Percentiles rank a stretch among this genome's conserved stretches.
Evolutionary conservation across 345 rosid species (phyloP).

Genomic region (Gossypium bickii): DNA sequence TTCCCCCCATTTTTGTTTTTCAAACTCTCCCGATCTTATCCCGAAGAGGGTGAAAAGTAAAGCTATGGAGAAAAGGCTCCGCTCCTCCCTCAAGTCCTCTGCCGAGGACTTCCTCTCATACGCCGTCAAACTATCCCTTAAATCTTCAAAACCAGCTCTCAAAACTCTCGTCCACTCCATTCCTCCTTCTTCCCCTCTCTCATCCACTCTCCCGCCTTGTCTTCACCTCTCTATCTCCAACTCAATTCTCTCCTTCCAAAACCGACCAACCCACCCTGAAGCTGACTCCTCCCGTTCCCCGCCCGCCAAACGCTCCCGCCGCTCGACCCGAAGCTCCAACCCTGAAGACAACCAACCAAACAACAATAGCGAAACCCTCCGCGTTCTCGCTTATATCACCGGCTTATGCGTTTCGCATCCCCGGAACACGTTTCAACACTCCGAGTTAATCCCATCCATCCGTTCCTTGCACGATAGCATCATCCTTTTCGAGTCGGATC

Average conservation of each 20-base stretch:
- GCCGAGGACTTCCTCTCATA: slow-evolving; percentile 64
- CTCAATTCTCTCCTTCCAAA: slow-evolving; percentile 37
- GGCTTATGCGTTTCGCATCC: slow-evolving; percentile 52
- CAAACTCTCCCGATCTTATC: not conserved
- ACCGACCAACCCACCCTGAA: slow-evolving; percentile 15
- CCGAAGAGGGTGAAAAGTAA: not conserved
- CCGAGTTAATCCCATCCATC: slow-evolving; percentile 52
- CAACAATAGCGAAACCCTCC: slow-evolving; percentile 33
- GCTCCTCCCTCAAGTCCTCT: slow-evolving; percentile 62
- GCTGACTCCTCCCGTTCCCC: slow-evolving; percentile 38
- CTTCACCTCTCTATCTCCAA: slow-evolving; percentile 41
- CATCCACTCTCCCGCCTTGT: slow-evolving; percentile 52
- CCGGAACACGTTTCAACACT: slow-evolving; percentile 35
- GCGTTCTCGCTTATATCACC: slow-evolving; percentile 37
- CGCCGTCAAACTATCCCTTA: slow-evolving; percentile 41
- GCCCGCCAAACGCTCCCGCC: slow-evolving; percentile 45
- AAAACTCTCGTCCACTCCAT: slow-evolving; percentile 54
- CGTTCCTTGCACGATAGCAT: slow-evolving; percentile 63
- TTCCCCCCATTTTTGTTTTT: slow-evolving; percentile 3
- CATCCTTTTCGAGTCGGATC: slow-evolving; percentile 64
- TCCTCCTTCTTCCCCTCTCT: slow-evolving; percentile 45
- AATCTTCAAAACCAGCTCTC: slow-evolving; percentile 62
- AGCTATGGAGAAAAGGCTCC: slow-evolving; percentile 68
- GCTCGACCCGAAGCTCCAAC: slow-evolving; percentile 30
- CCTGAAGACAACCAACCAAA: not conserved